Percentiles rank a stretch among this genome's conserved stretches.
phyloP scores from a whole-genome alignment of 2,329 filamentous ascomycete species.

The Calycina marina region DNA sequence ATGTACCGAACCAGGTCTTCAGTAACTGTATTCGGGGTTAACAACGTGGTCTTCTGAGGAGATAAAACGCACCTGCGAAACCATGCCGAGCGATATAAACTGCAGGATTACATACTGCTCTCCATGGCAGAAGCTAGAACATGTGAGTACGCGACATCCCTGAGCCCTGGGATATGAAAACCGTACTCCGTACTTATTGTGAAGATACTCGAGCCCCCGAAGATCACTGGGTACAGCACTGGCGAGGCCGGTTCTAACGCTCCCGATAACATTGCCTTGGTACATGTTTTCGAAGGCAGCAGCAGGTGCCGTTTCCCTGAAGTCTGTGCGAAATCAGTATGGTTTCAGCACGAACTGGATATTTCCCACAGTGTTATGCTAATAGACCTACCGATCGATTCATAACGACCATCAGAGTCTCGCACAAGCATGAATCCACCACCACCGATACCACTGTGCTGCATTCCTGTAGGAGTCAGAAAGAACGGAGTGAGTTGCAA shows the following conservation, averaged over 20 bases:
- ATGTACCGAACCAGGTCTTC: constrained; percentile 66
- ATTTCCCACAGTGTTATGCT: not conserved
- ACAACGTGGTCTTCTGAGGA: too few relatives aligned
- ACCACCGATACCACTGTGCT: constrained; percentile 72
- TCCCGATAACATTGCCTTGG: constrained; percentile 49
- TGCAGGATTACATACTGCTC: constrained; percentile 57
- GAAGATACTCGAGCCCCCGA: constrained; percentile 64
- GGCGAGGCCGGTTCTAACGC: constrained; percentile 58
- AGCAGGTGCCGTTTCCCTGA: constrained; percentile 74
- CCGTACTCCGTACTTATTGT: constrained; percentile 51
- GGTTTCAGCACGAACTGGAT: too few relatives aligned
- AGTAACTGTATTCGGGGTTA: constrained; percentile 41
- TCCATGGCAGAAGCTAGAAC: constrained; percentile 47
- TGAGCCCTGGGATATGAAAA: not conserved
- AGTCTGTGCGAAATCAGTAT: constrained; percentile 37
- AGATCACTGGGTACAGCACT: constrained; percentile 61
- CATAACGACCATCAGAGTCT: constrained; percentile 57
- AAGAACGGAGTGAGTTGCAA: not conserved
- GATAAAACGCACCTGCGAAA: constrained; percentile 35
- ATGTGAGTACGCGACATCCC: constrained; percentile 1
- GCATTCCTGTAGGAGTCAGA: constrained; percentile 37
- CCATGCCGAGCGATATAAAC: constrained; percentile 60
- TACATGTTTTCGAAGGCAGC: constrained; percentile 80
- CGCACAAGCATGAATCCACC: constrained; percentile 83
- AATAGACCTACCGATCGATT: constrained; percentile 40